These are phyloP conservation scores for Hemisphaericaspora xylanilytica DNA, from an alignment of 1,139 yeast species.

Conservation along the genomic window DNA sequence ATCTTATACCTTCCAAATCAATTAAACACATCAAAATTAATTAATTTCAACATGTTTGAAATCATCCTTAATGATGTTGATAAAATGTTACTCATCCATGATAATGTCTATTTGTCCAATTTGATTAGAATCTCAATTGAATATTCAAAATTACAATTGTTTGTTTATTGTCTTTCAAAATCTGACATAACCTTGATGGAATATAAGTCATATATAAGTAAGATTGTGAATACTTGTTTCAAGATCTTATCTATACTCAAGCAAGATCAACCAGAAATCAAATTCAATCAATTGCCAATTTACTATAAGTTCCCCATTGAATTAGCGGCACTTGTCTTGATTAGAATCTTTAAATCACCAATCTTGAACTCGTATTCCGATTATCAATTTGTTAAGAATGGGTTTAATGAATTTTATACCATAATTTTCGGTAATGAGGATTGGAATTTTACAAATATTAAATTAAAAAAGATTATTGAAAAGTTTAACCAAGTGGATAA, in stretches of 20 bases:
- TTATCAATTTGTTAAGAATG: conserved; percentile 29
- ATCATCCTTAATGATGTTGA: conserved; percentile 36
- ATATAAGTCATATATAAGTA: conserved; percentile 29
- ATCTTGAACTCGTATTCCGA: conserved; percentile 30
- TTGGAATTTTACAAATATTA: conserved; percentile 28
- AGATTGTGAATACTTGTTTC: conserved; percentile 33
- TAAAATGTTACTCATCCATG: conserved; percentile 10
- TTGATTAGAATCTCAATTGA: conserved; percentile 36
- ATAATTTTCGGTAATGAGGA: conserved; percentile 20
- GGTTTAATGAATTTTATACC: conserved; percentile 28
- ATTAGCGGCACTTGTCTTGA: conserved; percentile 30
- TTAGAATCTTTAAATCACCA: conserved; percentile 40
- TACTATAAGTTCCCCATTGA: conserved; percentile 43
- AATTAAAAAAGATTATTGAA: conserved; percentile 28
- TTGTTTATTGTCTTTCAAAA: conserved; percentile 35
- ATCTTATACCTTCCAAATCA: conserved; percentile 18
- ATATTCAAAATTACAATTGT: conserved; percentile 42
- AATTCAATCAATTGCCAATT: conserved; percentile 38
- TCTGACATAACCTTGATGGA: conserved; percentile 27
- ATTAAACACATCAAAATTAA: conserved; percentile 29
- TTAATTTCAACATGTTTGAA: conserved; percentile 46
- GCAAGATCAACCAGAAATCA: conserved; percentile 17
- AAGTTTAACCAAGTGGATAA: conserved; percentile 26
- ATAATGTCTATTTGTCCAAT: conserved; percentile 15
- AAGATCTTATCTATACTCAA: conserved; percentile 20